Percentiles rank a stretch among this genome's conserved stretches.
phyloP scores from a whole-genome alignment of 495 filamentous ascomycete genomes.

The Chlorociboria aeruginascens region DNA sequence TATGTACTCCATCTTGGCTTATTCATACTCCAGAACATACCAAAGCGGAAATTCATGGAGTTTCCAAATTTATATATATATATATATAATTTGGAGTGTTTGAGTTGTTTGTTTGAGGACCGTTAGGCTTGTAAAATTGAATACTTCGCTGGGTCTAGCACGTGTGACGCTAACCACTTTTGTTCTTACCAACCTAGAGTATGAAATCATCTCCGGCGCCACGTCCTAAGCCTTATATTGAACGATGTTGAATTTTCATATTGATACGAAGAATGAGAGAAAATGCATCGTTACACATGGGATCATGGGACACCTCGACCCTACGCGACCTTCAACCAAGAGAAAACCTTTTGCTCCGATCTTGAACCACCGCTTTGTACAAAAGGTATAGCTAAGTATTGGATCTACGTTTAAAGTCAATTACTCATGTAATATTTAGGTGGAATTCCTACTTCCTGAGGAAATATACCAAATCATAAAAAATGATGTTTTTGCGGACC shows the following conservation, averaged over 20 bases:
- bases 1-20: conserved; percentile 56
- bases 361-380: conserved; percentile 55
- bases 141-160: too few species aligned
- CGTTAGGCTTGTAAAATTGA: too few species aligned
- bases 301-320: conserved; percentile 51
- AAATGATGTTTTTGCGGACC: conserved; percentile 29
- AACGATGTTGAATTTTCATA: conserved; percentile 14
- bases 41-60: not conserved
- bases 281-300: conserved; percentile 68
- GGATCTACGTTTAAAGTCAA: conserved; percentile 1
- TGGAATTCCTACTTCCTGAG: conserved; percentile 64
- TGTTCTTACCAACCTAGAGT: too few species aligned
- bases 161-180: too few species aligned
- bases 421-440: conserved; percentile 27
- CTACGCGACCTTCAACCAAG: conserved; percentile 57
- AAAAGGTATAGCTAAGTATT: conserved; percentile 42
- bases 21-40: not conserved
- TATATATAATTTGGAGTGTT: not conserved
- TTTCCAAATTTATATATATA: not conserved
- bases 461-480: conserved; percentile 48
- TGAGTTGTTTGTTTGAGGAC: not conserved
- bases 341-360: conserved; percentile 64
- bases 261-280: conserved; percentile 19
- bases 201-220: not conserved
- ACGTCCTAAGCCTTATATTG: not conserved